Percentiles rank a stretch among this genome's conserved stretches.
These are phyloP conservation scores for Tubosaeta sp. DNA, from an alignment of 768 basidiomycete genomes.

Conservation along the genomic window DNA sequence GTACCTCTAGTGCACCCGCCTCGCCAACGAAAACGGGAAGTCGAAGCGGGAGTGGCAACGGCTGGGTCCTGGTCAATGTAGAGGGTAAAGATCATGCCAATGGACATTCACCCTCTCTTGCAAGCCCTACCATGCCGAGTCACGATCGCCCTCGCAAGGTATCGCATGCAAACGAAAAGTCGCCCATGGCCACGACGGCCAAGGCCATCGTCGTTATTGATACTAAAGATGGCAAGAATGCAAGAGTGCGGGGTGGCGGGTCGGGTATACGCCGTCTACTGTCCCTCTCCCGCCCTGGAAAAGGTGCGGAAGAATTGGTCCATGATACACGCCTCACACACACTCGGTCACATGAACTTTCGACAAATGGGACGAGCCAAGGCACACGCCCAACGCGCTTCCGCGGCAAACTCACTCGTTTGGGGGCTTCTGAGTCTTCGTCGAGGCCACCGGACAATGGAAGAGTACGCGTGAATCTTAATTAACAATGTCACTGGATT, in stretches of 20 bases:
- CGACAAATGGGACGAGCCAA: conserved; percentile 17
- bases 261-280: conserved; percentile 31
- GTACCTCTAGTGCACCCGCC: conserved; percentile 21
- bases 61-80: conserved; percentile 66
- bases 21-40: conserved; percentile 33
- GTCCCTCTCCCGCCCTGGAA: conserved; percentile 30
- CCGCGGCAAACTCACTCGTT: conserved; percentile 26
- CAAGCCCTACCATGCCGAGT: conserved; percentile 26
- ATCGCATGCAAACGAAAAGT: conserved; percentile 25
- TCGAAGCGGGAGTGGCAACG: conserved; percentile 42
- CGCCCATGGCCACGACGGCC: conserved; percentile 44
- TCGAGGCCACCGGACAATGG: conserved; percentile 31
- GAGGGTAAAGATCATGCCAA: conserved; percentile 38
- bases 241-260: conserved; percentile 24
- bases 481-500: conserved; percentile 19
- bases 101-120: conserved; percentile 19
- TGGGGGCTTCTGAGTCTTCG: conserved; percentile 26
- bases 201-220: conserved; percentile 64
- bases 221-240: conserved; percentile 41
- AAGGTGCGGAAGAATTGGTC: conserved; percentile 27
- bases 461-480: conserved; percentile 34
- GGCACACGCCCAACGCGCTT: conserved; percentile 25
- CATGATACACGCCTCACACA: conserved; percentile 23
- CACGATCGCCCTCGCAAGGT: conserved; percentile 28
- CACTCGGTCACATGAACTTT: conserved; percentile 26